phyloP scores from a whole-genome alignment of 495 filamentous ascomycete genomes.

The Neurospora sp. region DNA sequence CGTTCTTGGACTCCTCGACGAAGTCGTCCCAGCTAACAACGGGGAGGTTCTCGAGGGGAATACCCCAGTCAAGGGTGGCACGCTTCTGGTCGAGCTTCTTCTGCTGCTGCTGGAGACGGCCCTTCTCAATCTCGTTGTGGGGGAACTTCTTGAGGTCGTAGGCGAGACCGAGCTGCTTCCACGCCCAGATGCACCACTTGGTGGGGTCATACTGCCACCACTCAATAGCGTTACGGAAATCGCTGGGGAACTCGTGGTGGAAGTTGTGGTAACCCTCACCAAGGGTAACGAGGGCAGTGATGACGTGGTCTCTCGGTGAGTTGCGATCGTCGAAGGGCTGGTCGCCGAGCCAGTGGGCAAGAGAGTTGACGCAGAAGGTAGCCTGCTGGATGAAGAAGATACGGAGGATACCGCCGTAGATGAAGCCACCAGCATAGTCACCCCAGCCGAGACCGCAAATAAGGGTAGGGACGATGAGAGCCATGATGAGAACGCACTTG shows the following conservation, averaged over 20 bases:
- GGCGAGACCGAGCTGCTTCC: conserved; percentile 89
- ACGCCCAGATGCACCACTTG: conserved; percentile 93
- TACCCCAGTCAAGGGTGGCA: conserved; percentile 85
- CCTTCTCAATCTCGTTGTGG: conserved; percentile 98
- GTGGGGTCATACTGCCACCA: conserved; percentile 99
- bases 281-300: conserved; percentile 91
- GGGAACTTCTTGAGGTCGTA: conserved; percentile 97
- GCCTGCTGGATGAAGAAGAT: conserved; percentile 95
- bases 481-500: conserved; percentile 81
- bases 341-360: conserved; percentile 98
- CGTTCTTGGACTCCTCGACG: conserved; percentile 69
- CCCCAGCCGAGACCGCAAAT: conserved; percentile 82
- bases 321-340: conserved; percentile 99
- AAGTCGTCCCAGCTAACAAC: conserved; percentile 97
- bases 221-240: conserved; percentile 97
- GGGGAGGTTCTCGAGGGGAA: conserved; percentile 84
- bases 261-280: conserved; percentile 99
- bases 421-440: conserved; percentile 83
- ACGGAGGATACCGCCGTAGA: conserved; percentile 91
- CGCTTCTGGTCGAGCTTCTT: conserved; percentile 99
- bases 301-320: conserved; percentile 90
- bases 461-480: conserved; percentile 69
- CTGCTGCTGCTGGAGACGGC: conserved; percentile 89
- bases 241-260: conserved; percentile 98
- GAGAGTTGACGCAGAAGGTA: conserved; percentile 98